Base-by-base conservation (phyloP, 768 basidiomycete genomes). In the Phaeotremella skinneri region DNA sequence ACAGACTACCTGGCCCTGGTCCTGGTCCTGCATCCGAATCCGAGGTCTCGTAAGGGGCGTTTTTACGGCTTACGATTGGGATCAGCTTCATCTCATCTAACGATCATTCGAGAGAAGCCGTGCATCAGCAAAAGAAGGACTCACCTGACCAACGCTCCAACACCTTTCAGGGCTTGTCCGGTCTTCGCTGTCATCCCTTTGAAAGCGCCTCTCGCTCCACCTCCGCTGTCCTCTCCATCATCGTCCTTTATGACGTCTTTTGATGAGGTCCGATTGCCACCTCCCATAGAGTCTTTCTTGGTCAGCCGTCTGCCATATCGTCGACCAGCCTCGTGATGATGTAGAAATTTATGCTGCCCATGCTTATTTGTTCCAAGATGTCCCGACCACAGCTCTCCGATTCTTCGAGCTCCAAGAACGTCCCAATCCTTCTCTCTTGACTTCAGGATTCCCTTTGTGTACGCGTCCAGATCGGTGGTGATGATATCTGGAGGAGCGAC, bases 391-490 rank as follows among this genome's bases (percentile, higher is more conserved):
- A 73, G 45, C 39, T 59, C 56, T 2, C 65, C 71, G 16, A 73
- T 50, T 21, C 68, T 42, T 32, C 71, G 49, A 4, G 66, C 66
- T 16, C 71, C 71, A 47, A 70, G 62, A 26, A 64, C 17, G 27
- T 66, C 68, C 66, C 66, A 63, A 42, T 73, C 71, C 52, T 73
- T 73, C 30, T 73, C 66, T 17, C 67, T 48, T 13, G 59, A 63
- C 43, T 66, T 66, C 21, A 69, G 52, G 41, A 73, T 63, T 11
- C 68, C 66, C 20, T 59, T 62, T 23, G 60, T 68, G 49, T 73
- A 73, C 25, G 71, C 68, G 25, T 73, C 71, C n/a, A 73, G 59
- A 41, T 73, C 64, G 2, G 61, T 66, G 2, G 71, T 73, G 34
- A 73, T 73, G n/a, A 66, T 60, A 53, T 73, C 69, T 5, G 71